A percentile compares a stretch with the other conserved stretches of the same genome.
Evolutionary conservation across 768 basidiomycete genomes (phyloP).

Genomic region (Naganishia onofrii): DNA sequence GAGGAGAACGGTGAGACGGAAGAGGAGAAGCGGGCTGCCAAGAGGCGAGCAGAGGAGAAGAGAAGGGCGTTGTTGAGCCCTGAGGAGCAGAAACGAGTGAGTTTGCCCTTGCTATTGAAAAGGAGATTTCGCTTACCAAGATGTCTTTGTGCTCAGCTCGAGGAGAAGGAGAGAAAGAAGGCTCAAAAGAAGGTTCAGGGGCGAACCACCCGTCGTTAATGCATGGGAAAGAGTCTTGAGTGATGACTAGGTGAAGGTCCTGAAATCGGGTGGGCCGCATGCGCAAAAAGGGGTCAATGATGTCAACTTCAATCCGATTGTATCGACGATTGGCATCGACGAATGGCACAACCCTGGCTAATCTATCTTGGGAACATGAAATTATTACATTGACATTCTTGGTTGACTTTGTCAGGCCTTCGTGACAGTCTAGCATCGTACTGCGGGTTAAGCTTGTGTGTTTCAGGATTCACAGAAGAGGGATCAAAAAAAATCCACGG

Average conservation of each 20-base stretch:
- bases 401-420: too few relatives aligned
- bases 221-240: background rate
- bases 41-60: conserved; percentile 42
- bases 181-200: conserved; percentile 47
- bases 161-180: conserved; percentile 50
- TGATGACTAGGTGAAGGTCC: background rate
- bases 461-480: too few relatives aligned
- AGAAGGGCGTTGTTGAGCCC: conserved; percentile 41
- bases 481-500: too few relatives aligned
- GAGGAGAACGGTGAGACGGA: conserved; percentile 47
- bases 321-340: conserved; percentile 1
- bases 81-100: conserved; percentile 45
- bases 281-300: background rate
- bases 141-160: conserved; percentile 39
- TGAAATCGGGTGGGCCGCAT: background rate
- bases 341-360: background rate
- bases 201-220: conserved; percentile 3
- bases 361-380: conserved; percentile 18
- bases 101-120: conserved; percentile 31
- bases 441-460: too few relatives aligned
- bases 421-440: too few relatives aligned
- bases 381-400: background rate
- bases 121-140: background rate
- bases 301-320: background rate
- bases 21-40: conserved; percentile 47